Conservation (phyloP, 441 rosid genomes). For the Adansonia grandidieri region DNA sequence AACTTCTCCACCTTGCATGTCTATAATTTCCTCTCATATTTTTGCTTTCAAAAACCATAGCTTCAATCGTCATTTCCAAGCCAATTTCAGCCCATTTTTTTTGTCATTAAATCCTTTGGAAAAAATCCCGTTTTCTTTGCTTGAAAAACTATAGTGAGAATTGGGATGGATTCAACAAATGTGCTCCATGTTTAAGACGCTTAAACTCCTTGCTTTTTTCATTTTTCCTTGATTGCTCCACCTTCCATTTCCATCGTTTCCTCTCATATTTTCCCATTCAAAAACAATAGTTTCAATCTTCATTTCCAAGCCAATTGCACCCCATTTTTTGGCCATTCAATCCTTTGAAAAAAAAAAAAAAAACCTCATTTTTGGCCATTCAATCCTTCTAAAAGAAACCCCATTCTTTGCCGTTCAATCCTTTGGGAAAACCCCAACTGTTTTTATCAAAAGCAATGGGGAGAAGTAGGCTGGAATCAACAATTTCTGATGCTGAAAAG, state of each 20-base stretch:
- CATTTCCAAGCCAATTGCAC: neutral
- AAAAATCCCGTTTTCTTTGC: too few relatives aligned
- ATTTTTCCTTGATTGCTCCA: slow-evolving; percentile 55
- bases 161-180: too few relatives aligned
- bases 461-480: slow-evolving; percentile 39
- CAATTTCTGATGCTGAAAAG: neutral
- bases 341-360: neutral
- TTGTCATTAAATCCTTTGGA: too few relatives aligned
- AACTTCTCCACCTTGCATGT: too few relatives aligned
- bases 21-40: too few relatives aligned
- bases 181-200: too few relatives aligned
- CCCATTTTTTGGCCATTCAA: neutral
- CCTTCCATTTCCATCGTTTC: slow-evolving; percentile 21
- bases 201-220: too few relatives aligned
- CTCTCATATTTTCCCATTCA: slow-evolving; percentile 4
- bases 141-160: too few relatives aligned
- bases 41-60: too few relatives aligned
- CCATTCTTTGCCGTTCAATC: neutral
- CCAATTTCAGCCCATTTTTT: too few relatives aligned
- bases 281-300: slow-evolving; percentile 24
- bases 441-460: slow-evolving; percentile 33
- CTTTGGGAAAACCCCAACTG: neutral
- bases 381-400: neutral
- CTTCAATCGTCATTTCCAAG: too few relatives aligned
- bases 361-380: neutral